Evolutionary conservation across 2,329 filamentous ascomycete species (phyloP), one percentile per base, ranked within the genome.

Genomic region (Phaeoacremonium minimum): DNA sequence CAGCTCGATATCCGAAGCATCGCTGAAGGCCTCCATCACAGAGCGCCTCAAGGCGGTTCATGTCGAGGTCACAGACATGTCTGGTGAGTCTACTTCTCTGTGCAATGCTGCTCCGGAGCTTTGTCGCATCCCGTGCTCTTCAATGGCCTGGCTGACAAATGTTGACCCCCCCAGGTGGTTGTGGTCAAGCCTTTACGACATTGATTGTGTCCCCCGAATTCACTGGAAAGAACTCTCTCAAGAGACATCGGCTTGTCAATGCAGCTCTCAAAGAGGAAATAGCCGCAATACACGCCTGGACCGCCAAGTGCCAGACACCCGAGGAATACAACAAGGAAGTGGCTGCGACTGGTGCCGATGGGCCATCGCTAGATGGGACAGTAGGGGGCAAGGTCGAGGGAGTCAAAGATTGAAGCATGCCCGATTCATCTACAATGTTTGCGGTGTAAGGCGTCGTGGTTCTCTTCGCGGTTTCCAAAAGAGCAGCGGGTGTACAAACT

Each of bases 221-320:
- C 58, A 69, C 74, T 38, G 80, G 79, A 50, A 83, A 85, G 60
- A 85, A 69, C 54, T 86, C 86, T 35, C 78, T 96, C 40, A 88
- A 88, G 57, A 77, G 90, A 39, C 87, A 95, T 63, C 81, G 90
- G 30, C 73, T 94, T 44, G 89, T 95, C 50, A 95, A 96, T 63
- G 75, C 75, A 13, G 80, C 81, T 5, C 71, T 96, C 50, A 91
- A 89, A 67, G 77, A 83, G 32, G 89, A 96, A 66, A 95, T 96
- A 58, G 86, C 87, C 13, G 78, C 77, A 46, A 95, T 96, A 50
- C 90, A 96, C 67, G 90, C 90, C 28, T 96, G 90, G 90, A 94
- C 87, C 38, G 87, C 89, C 18, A 94, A 89, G 65, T 95, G 90
- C 60, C 85, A 89, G 67, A 96, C 90, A 7, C 87, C 87, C 1